phyloP scores from a whole-genome alignment of 495 filamentous ascomycete species.

The Xylaria castorea region DNA sequence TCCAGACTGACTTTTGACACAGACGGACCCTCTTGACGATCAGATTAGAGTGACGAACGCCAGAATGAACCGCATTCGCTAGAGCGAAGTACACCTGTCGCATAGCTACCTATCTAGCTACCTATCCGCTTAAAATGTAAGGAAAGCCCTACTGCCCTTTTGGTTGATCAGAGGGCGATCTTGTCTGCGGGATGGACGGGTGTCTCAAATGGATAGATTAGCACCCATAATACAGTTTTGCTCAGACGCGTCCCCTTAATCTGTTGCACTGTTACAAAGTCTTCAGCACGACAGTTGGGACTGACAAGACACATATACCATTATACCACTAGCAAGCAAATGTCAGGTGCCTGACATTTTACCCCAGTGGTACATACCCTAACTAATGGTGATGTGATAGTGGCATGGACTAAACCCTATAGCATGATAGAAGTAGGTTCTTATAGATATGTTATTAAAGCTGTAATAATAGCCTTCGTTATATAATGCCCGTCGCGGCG shows the following conservation, averaged over 20 bases:
- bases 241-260: neutral
- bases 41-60: slow-evolving; percentile 34
- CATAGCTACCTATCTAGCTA: neutral
- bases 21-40: slow-evolving; percentile 46
- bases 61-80: slow-evolving; percentile 31
- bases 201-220: slow-evolving; percentile 23
- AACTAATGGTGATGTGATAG: neutral
- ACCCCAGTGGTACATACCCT: neutral
- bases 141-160: neutral
- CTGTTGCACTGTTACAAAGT: neutral
- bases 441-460: neutral
- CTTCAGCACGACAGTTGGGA: neutral
- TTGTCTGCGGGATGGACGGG: slow-evolving; percentile 10
- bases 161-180: slow-evolving; percentile 4
- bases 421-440: neutral
- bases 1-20: slow-evolving; percentile 30
- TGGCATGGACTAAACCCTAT: neutral
- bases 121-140: neutral
- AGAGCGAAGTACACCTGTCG: neutral
- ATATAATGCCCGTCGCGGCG: neutral
- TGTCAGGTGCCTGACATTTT: too few relatives aligned
- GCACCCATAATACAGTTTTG: neutral
- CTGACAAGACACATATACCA: too few relatives aligned
- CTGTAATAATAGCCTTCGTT: neutral
- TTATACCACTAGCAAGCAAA: too few relatives aligned